Evolutionary conservation across 495 filamentous ascomycete genomes (phyloP).

Genomic region (Lasiosphaeria ovina): DNA sequence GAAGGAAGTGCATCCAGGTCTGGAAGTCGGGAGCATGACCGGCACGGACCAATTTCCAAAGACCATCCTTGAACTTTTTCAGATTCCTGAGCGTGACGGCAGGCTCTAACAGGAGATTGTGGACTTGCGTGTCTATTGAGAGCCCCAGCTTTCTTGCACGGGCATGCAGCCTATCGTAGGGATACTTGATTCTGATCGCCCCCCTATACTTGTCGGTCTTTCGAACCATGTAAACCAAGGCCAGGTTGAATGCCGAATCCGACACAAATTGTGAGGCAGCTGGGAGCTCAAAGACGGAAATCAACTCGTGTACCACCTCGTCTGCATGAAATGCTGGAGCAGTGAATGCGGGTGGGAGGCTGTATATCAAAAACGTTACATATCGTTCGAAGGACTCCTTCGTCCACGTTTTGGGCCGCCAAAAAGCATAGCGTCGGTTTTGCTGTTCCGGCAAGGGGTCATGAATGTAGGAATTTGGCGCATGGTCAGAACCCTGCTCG

Average conservation of each 20-base stretch:
- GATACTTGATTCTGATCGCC: neutral
- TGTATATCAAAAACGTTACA: constrained; percentile 31
- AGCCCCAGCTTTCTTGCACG: constrained; percentile 12
- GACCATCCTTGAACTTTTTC: constrained; percentile 26
- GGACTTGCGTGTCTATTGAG: constrained; percentile 32
- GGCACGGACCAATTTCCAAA: constrained; percentile 33
- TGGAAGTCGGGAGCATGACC: constrained; percentile 28
- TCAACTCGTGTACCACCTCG: constrained; percentile 29
- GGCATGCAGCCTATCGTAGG: constrained; percentile 5
- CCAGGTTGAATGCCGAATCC: constrained; percentile 36
- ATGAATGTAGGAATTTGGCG: neutral
- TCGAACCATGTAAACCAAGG: constrained; percentile 31
- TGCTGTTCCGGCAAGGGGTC: neutral
- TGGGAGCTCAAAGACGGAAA: constrained; percentile 28
- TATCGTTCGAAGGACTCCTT: constrained; percentile 34
- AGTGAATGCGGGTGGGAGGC: constrained; percentile 24
- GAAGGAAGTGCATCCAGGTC: constrained; percentile 43
- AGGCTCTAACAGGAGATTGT: constrained; percentile 32
- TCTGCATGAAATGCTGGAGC: constrained; percentile 20
- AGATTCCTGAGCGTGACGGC: constrained; percentile 33
- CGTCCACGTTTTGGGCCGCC: constrained; percentile 35
- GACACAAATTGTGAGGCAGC: constrained; percentile 23
- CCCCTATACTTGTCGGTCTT: constrained; percentile 16
- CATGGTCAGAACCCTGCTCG: neutral
- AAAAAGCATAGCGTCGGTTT: constrained; percentile 19